These are phyloP conservation scores for Saturnispora silvae DNA, from an alignment of 805 yeast species.

Conservation along the genomic window DNA sequence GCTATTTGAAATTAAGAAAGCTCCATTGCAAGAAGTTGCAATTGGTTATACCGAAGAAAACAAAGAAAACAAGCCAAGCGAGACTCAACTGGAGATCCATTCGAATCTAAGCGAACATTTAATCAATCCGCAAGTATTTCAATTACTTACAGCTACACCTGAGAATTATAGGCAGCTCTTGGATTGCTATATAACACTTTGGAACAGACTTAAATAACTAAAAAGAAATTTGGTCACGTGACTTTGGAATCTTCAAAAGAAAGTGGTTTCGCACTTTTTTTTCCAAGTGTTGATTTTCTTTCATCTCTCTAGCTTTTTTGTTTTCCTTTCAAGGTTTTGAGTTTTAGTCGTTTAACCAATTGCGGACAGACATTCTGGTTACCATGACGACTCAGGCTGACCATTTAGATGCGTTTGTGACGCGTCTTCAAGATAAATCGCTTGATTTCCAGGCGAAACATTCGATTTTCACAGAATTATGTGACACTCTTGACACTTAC, in stretches of 20 bases:
- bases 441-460: constrained; percentile 52
- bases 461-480: constrained; percentile 64
- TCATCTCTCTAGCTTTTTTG: background rate
- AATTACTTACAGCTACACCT: background rate
- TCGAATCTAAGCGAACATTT: background rate
- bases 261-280: constrained; percentile 17
- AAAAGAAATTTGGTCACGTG: constrained; percentile 18
- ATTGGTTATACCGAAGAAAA: background rate
- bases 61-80: constrained; percentile 1
- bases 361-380: background rate
- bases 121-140: background rate
- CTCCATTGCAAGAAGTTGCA: background rate
- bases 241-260: constrained; percentile 16
- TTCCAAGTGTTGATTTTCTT: background rate
- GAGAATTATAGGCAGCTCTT: background rate
- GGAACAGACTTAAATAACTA: background rate
- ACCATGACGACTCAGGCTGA: constrained; percentile 13
- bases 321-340: constrained; percentile 1
- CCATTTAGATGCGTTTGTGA: constrained; percentile 60
- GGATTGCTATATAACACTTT: background rate
- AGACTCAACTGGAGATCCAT: background rate
- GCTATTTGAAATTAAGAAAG: background rate
- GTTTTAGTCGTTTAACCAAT: background rate
- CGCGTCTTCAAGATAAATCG: constrained; percentile 45
- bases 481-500: constrained; percentile 80